phyloP scores from a whole-genome alignment of 371 early-diverging fungal genomes.

The Mortierella sp. region DNA sequence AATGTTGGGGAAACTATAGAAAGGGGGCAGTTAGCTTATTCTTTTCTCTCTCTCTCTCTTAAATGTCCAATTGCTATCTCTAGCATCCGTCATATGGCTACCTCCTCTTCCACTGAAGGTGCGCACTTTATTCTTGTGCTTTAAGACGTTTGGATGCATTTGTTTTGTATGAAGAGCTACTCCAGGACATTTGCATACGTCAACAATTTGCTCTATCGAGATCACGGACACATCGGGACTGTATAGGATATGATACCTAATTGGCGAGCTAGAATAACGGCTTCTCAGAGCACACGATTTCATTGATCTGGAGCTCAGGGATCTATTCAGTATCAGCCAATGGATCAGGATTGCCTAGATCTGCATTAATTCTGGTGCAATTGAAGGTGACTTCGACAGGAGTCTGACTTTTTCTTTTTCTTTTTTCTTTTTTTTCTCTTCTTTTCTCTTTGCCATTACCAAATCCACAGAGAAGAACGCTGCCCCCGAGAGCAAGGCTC shows the following conservation, averaged over 20 bases:
- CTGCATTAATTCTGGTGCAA: too few species aligned
- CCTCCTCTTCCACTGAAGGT: constrained; percentile 49
- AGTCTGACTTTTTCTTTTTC: too few species aligned
- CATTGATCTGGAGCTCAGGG: too few species aligned
- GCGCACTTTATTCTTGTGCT: constrained; percentile 13
- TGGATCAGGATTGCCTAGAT: neutral
- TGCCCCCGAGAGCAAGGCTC: constrained; percentile 71
- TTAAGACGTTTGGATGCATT: too few species aligned
- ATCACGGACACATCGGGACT: neutral
- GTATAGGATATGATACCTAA: neutral
- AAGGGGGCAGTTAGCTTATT: too few species aligned
- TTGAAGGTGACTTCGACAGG: too few species aligned
- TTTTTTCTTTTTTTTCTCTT: neutral
- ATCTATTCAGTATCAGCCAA: too few species aligned
- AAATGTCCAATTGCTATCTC: neutral
- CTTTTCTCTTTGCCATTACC: neutral
- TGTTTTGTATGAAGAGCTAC: too few species aligned
- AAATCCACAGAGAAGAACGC: constrained; percentile 50
- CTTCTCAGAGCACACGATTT: too few species aligned
- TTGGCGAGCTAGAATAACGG: too few species aligned
- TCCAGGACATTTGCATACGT: neutral
- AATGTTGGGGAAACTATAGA: too few species aligned
- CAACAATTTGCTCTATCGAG: neutral
- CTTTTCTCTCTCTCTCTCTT: too few species aligned
- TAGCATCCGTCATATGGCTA: constrained; percentile 54